Evolutionary conservation across 192 early-diverging fungal species (phyloP).

Genomic region (Backusella morwellensis): DNA sequence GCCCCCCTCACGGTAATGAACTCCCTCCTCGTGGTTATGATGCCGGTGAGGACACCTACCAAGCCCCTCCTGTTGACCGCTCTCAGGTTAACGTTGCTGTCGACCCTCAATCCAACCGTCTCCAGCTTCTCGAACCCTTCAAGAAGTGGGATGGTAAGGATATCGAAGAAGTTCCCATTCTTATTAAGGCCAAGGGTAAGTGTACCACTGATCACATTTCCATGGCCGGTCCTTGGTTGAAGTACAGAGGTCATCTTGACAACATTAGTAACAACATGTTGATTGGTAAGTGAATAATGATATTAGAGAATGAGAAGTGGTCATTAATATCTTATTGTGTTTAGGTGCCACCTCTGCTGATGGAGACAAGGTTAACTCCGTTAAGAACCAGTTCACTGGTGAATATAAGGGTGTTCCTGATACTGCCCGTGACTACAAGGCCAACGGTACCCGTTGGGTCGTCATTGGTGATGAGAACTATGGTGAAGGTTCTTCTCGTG

Average conservation of each 20-base stretch:
- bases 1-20: conserved; percentile 78
- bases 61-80: conserved; percentile 89
- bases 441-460: conserved; percentile 82
- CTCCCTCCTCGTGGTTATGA: conserved; percentile 94
- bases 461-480: conserved; percentile 99
- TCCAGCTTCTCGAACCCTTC: conserved; percentile 91
- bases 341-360: conserved; percentile 83
- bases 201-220: conserved; percentile 99
- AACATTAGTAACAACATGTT: conserved; percentile 99
- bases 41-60: conserved; percentile 92
- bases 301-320: background rate
- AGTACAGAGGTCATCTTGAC: conserved; percentile 98
- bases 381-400: conserved; percentile 71
- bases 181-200: conserved; percentile 97
- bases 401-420: conserved; percentile 90
- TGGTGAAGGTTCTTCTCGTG: conserved; percentile 98
- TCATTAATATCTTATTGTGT: background rate
- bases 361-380: conserved; percentile 73
- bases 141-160: conserved; percentile 89
- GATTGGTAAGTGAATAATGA: conserved; percentile 54
- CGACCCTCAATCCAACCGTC: conserved; percentile 80
- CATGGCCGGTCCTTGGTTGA: conserved; percentile 88
- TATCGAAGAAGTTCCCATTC: conserved; percentile 72
- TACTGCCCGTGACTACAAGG: conserved; percentile 95
- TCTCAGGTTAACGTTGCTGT: conserved; percentile 70